Conservation (phyloP, 2,329 filamentous ascomycete species). For the Eurotiales sp. region DNA sequence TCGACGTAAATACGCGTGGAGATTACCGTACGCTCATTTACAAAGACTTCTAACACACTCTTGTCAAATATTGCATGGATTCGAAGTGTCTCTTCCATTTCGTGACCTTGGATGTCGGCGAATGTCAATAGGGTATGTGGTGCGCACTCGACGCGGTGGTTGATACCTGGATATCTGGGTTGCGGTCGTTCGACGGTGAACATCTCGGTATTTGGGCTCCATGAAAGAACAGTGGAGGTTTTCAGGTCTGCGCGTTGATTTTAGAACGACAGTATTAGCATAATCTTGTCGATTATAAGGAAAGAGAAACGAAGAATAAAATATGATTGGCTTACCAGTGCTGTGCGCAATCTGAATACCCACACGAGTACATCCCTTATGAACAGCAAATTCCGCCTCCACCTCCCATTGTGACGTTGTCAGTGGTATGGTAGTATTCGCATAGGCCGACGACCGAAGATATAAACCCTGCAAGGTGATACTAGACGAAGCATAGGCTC, state of each 20-base stretch:
- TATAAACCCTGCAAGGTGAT: constrained; percentile 5
- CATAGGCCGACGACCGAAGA: neutral
- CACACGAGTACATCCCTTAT: constrained; percentile 22
- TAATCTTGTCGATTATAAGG: neutral
- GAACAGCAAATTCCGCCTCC: constrained; percentile 24
- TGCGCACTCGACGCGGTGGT: constrained; percentile 33
- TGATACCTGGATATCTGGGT: constrained; percentile 21
- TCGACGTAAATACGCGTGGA: constrained; percentile 35
- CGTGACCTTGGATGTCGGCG: constrained; percentile 11
- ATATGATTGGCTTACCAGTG: constrained; percentile 18
- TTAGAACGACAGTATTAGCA: neutral
- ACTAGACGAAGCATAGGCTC: constrained; percentile 15
- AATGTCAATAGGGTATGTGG: constrained; percentile 44
- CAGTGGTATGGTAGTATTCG: constrained; percentile 7
- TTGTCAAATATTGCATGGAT: constrained; percentile 42
- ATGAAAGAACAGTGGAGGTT: constrained; percentile 37
- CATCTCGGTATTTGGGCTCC: constrained; percentile 36
- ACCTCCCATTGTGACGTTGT: constrained; percentile 25
- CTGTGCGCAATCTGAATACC: constrained; percentile 29
- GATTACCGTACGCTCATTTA: constrained; percentile 42
- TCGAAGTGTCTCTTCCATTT: constrained; percentile 32
- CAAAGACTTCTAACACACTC: constrained; percentile 46
- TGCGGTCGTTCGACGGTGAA: constrained; percentile 31
- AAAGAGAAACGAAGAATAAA: neutral
- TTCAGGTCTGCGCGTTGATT: constrained; percentile 22